These are phyloP conservation scores for Fusarium kyushuense DNA, from an alignment of 2,329 filamentous ascomycete genomes.

Conservation along the genomic window DNA sequence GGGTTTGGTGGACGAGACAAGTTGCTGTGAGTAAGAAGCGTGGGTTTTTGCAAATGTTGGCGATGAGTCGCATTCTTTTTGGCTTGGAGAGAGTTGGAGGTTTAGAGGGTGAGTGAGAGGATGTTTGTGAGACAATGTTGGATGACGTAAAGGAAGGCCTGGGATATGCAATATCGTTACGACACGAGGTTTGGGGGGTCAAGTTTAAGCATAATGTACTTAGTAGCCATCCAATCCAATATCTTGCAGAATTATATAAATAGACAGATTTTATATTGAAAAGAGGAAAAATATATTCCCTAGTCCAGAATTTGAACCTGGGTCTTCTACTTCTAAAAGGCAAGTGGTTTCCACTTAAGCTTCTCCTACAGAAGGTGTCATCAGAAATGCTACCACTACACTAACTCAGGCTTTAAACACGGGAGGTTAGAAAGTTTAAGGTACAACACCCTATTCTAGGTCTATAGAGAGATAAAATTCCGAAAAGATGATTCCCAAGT, in stretches of 20 bases:
- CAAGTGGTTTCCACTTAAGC: no score
- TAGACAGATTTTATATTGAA: neutral
- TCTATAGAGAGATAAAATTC: neutral
- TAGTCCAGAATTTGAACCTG: neutral
- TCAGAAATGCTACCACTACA: no score
- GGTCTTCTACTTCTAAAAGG: no score
- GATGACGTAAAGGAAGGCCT: slow-evolving; percentile 25
- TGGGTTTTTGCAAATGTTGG: slow-evolving; percentile 10
- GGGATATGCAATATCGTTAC: neutral
- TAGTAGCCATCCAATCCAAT: neutral
- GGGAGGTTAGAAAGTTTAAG: no score
- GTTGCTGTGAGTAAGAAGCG: slow-evolving; percentile 6
- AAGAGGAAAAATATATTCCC: neutral
- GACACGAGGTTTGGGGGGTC: no score
- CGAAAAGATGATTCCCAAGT: no score
- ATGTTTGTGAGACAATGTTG: neutral
- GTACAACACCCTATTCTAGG: no score
- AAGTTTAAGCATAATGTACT: neutral
- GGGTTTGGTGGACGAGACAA: slow-evolving; percentile 2
- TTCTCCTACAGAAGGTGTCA: no score
- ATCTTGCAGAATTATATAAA: neutral
- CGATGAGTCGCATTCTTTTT: slow-evolving; percentile 30
- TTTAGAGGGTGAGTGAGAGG: neutral
- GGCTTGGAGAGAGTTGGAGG: neutral
- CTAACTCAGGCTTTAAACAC: no score